A percentile compares a stretch with the other conserved stretches of the same genome.
Conservation (phyloP, 2,329 filamentous ascomycete species). For the Beauveria medogensis region DNA sequence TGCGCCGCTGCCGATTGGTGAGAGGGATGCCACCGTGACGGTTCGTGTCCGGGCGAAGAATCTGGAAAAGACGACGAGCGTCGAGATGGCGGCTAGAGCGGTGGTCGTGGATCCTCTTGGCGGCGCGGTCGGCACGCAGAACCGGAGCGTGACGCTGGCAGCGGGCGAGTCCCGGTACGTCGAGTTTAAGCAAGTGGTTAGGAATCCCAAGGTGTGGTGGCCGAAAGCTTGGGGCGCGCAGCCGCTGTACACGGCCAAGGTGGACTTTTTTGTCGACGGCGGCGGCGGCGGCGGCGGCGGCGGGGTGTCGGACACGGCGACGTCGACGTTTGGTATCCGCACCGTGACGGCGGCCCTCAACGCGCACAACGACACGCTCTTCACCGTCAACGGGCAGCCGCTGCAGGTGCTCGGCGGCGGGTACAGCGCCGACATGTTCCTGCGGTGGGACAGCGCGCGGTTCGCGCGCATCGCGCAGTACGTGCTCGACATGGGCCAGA, state of each 20-base stretch:
- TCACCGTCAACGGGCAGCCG: conserved; percentile 45
- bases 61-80: conserved; percentile 27
- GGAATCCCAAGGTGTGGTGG: conserved; percentile 50
- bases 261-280: conserved; percentile 23
- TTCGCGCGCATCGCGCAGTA: conserved; percentile 43
- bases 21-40: conserved; percentile 24
- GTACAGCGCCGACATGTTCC: conserved; percentile 53
- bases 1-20: conserved; percentile 20
- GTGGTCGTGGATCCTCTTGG: conserved; percentile 27
- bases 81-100: conserved; percentile 28
- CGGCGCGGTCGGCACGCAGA: conserved; percentile 19
- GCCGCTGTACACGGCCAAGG: conserved; percentile 36
- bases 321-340: conserved; percentile 22
- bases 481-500: conserved; percentile 52
- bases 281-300: conserved; percentile 20
- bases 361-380: conserved; percentile 44
- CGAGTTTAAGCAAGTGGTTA: conserved; percentile 24
- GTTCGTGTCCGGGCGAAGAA: conserved; percentile 32
- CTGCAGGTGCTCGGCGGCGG: conserved; percentile 56
- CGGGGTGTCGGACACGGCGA: conserved; percentile 19
- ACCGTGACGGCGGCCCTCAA: conserved; percentile 43
- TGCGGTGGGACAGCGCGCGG: conserved; percentile 44
- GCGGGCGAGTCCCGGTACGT: conserved; percentile 31
- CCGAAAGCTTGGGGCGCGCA: conserved; percentile 51
- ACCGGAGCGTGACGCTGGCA: conserved; percentile 27